These are phyloP conservation scores for Alternaria dauci DNA, from an alignment of 2,329 filamentous ascomycete species.

Conservation along the genomic window DNA sequence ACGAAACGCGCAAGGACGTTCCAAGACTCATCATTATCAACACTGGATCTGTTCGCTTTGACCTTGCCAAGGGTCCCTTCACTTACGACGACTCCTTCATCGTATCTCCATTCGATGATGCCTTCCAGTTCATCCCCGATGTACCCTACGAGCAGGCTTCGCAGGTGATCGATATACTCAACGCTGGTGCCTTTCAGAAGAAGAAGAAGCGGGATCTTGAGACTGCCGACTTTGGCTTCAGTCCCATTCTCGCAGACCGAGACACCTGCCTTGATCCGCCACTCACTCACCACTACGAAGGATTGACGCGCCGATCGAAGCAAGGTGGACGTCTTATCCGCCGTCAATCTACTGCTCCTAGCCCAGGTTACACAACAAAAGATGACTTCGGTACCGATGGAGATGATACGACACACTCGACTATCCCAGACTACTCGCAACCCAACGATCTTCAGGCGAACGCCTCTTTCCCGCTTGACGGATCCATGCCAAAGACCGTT, in stretches of 20 bases:
- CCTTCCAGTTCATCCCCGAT: conserved; percentile 63
- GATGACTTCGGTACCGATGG: conserved; percentile 67
- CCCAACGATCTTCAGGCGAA: conserved; percentile 62
- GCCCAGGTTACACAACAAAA: conserved; percentile 62
- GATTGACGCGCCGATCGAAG: conserved; percentile 36
- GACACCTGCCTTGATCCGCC: conserved; percentile 62
- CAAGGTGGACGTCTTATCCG: conserved; percentile 56
- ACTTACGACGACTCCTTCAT: conserved; percentile 64
- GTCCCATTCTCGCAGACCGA: conserved; percentile 46
- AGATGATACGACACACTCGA: conserved; percentile 64
- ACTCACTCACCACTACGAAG: conserved; percentile 38
- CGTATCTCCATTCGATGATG: conserved; percentile 64
- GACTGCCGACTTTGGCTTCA: conserved; percentile 49
- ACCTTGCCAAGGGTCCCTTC: conserved; percentile 69
- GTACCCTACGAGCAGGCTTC: conserved; percentile 60
- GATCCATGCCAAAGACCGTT: conserved; percentile 55
- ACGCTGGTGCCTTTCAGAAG: conserved; percentile 52
- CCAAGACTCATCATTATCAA: conserved; percentile 68
- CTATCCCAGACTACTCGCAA: conserved; percentile 58
- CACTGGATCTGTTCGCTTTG: conserved; percentile 68
- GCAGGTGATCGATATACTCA: conserved; percentile 54
- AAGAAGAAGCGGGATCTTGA: conserved; percentile 46
- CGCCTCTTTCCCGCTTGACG: conserved; percentile 58
- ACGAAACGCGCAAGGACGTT: conserved; percentile 58
- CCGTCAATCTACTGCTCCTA: conserved; percentile 55